These are phyloP conservation scores for Nakazawaea wyomingensis DNA, from an alignment of 805 yeast genomes.

Conservation along the genomic window DNA sequence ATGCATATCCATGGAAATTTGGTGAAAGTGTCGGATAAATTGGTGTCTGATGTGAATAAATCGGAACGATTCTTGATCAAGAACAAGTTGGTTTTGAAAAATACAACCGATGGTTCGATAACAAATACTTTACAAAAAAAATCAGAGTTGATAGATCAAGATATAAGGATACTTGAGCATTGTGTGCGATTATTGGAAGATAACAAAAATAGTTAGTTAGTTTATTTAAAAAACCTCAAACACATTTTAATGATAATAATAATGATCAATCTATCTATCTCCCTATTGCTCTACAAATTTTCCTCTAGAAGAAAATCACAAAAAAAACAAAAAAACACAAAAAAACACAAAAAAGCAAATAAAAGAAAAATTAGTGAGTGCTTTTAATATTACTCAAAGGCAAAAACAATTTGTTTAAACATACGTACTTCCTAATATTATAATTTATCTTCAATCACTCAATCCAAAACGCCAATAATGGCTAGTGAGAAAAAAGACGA, in stretches of 20 bases:
- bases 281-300: too few relatives aligned
- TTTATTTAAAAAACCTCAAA: not conserved
- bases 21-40: constrained; percentile 10
- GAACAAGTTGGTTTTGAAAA: constrained; percentile 11
- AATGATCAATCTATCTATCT: too few relatives aligned
- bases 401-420: too few relatives aligned
- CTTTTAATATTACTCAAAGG: too few relatives aligned
- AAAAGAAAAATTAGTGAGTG: too few relatives aligned
- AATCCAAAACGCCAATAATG: not conserved
- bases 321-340: too few relatives aligned
- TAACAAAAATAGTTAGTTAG: constrained; percentile 14
- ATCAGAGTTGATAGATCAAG: constrained; percentile 69
- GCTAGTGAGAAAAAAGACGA: constrained; percentile 6
- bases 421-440: too few relatives aligned
- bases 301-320: too few relatives aligned
- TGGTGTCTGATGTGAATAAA: constrained; percentile 16
- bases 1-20: constrained; percentile 14
- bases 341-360: too few relatives aligned
- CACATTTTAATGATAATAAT: not conserved
- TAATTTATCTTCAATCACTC: too few relatives aligned
- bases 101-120: constrained; percentile 2
- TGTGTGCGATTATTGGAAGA: constrained; percentile 35
- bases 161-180: constrained; percentile 63
- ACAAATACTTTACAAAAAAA: constrained; percentile 37
- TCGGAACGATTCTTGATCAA: constrained; percentile 16